These are phyloP conservation scores for Orbilia brochopaga DNA, from an alignment of 2,329 filamentous ascomycete genomes.

Conservation along the genomic window DNA sequence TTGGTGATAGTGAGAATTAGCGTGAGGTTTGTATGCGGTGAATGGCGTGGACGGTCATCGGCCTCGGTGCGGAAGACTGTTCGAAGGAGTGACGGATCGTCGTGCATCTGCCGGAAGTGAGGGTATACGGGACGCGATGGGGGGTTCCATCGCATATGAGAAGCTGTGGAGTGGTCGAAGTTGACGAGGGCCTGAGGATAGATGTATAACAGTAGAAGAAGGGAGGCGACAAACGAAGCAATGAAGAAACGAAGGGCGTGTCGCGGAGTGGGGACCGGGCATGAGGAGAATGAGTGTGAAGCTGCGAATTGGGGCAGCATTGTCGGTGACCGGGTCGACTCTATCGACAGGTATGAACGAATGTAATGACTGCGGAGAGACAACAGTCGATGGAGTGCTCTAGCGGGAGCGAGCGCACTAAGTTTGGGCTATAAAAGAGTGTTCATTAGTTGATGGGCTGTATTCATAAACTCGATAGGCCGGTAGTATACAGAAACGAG, in stretches of 20 bases:
- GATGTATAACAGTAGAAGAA: not conserved
- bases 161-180: not conserved
- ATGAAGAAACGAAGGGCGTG: not conserved
- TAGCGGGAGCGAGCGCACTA: too few species aligned
- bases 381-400: too few species aligned
- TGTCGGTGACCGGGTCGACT: too few species aligned
- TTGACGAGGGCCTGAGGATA: not conserved
- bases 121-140: not conserved
- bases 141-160: not conserved
- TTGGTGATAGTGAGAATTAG: slow-evolving; percentile 26
- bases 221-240: not conserved
- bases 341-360: too few species aligned
- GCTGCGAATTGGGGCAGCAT: too few species aligned
- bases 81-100: slow-evolving; percentile 9
- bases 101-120: slow-evolving; percentile 12
- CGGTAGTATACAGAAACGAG: too few species aligned
- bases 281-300: not conserved
- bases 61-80: slow-evolving; percentile 1
- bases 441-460: too few species aligned
- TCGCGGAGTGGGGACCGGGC: not conserved
- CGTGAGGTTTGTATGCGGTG: slow-evolving; percentile 11
- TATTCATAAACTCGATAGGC: too few species aligned
- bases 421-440: too few species aligned
- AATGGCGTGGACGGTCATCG: not conserved
- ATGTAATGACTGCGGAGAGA: too few species aligned